Evolutionary conservation across 2,329 filamentous ascomycete genomes (phyloP), one percentile per base, ranked within the genome.

Genomic region (Penicillium brasilianum): DNA sequence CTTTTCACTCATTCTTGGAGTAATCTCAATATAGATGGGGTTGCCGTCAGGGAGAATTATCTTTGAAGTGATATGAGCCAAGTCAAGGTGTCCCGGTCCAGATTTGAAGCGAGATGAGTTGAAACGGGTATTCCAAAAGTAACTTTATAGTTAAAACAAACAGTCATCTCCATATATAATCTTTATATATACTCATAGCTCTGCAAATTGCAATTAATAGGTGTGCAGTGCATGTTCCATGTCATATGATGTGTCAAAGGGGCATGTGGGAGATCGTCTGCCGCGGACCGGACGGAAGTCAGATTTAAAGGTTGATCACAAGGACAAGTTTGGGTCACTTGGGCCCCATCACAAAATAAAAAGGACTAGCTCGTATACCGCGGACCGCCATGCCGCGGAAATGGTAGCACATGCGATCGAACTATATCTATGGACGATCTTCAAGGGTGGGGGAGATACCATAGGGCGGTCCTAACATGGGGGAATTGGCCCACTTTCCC

Each of bases 291-390:
- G 54, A 44, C 43, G 43, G 30, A 2, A 11, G 5, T 20, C 20
- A 18, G 48, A 36, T 36, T 14, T 36, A 50, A 50, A 22, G 32
- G 43, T 46, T 46, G 43, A 46, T 46, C 43, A 46, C 22, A 46
- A 13, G 20, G 41, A 44, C 22, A 44, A 14, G 6, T 7, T 14
- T 46, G 13, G 43, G 13, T 28, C 13, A 28, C 11, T n/a, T 20
- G 2, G 25, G 14, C 20, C 22, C 7, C 5, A 28, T 46, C 22
- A 16, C n/a, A 2, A 41, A 7, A 14, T 13, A 16, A 28, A 9
- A 20, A 8, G 13, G 14, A 8, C 20, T 28, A 22, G 14, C 2
- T 8, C 14, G 14, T 28, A 13, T 25, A 7, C 43, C 48, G 28
- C 48, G 48, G 48, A 20, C 48, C 28, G 32, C 10, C 14, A 1